Evolutionary conservation across 768 basidiomycete species (phyloP), one percentile per base, ranked within the genome.

Genomic region (Plicaturopsis crispa): DNA sequence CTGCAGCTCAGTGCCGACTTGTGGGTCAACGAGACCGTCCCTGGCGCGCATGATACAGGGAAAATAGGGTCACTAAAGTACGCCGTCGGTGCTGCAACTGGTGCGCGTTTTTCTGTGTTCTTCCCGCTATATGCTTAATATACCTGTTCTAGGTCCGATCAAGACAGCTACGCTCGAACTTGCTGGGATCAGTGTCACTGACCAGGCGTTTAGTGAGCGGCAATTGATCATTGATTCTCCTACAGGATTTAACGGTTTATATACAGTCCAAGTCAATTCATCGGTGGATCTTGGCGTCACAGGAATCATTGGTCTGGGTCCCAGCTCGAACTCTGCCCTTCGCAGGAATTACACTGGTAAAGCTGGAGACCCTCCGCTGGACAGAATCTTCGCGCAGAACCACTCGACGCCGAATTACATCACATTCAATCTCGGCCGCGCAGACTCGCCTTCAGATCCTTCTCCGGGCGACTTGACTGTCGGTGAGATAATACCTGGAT

Each of bases 361-460:
- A n/a, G 50, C 57, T 0, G 80, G 75, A 4, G 69, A 73, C 43
- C 60, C 78, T 0, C 65, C 78, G 24, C 62, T 84, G 6, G 77
- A 83, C 57, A 68, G 75, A 31, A 76, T 84, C 43, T 86, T 88
- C 53, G 52, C 57, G 5, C 71, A 77, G 46, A 68, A 84, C 49
- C 56, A 59, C 6, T 61, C 72, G n/a, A 60, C 73, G 2, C 70
- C 78, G 0, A 80, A 83, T 51, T 73, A 60, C 44, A 63, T 87
- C 39, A 72, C 80, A 0, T 61, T 87, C 42, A 68, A 80, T 22
- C 69, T 88, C 20, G 73, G 75, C 20, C 74, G 85, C 17, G 61
- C 67, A 8, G 57, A 71, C 42, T 80, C 78, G 48, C 71, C 73
- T 8, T 56, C 58, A 1, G 64, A 73, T 28, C 59, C 53, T 7